These are phyloP conservation scores for Liriodendron chinense DNA, from an alignment of 164 flowering plant species.

Conservation along the genomic window DNA sequence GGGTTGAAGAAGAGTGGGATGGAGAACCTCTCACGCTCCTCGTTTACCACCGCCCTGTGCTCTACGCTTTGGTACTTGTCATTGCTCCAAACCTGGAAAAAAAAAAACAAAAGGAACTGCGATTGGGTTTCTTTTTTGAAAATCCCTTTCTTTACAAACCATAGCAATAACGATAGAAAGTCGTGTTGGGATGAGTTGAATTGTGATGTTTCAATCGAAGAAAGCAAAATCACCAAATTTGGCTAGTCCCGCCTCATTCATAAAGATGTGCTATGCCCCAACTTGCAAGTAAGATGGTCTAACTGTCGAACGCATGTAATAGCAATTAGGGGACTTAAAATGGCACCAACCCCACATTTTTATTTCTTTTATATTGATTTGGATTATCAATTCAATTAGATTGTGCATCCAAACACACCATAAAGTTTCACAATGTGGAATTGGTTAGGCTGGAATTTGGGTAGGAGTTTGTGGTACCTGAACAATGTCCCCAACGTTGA, in stretches of 20 bases:
- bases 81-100: constrained; percentile 52
- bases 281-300: too few relatives aligned
- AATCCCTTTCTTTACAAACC: neutral
- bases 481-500: constrained; percentile 22
- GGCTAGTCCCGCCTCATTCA: neutral
- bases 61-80: constrained; percentile 62
- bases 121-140: neutral
- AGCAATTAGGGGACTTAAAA: too few relatives aligned
- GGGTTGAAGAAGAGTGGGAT: constrained; percentile 60
- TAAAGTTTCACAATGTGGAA: too few relatives aligned
- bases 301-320: too few relatives aligned
- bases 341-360: too few relatives aligned
- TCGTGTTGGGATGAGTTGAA: neutral
- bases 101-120: neutral
- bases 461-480: constrained; percentile 13
- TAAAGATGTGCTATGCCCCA: too few relatives aligned
- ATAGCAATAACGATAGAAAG: neutral
- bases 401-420: too few relatives aligned
- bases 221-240: neutral
- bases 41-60: constrained; percentile 62
- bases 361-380: too few relatives aligned
- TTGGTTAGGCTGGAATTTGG: neutral
- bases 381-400: too few relatives aligned
- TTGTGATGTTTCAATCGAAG: neutral
- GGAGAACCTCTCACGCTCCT: constrained; percentile 55